A percentile compares a stretch with the other conserved stretches of the same genome.
phyloP scores from a whole-genome alignment of 2,329 filamentous ascomycete genomes.

The Fusarium falciforme region DNA sequence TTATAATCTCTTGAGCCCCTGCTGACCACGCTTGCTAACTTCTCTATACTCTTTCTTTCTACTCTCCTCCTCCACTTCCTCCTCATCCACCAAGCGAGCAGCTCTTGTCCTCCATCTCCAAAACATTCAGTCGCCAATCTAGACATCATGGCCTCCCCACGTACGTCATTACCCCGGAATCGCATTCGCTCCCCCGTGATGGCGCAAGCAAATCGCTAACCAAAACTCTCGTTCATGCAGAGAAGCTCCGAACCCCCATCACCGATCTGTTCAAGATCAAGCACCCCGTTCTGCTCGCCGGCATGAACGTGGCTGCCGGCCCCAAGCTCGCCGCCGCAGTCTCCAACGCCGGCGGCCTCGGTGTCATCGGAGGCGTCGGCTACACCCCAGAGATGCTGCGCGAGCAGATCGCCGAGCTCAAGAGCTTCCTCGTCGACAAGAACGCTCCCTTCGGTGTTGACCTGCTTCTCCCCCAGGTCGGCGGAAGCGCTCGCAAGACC shows the following conservation, averaged over 20 bases:
- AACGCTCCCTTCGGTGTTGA: conserved; percentile 96
- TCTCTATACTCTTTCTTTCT: conserved; percentile 2
- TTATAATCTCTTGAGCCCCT: conserved; percentile 31
- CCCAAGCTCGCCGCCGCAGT: conserved; percentile 97
- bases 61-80: neutral
- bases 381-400: conserved; percentile 98
- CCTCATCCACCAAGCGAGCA: conserved; percentile 21
- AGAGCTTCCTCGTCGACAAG: conserved; percentile 88
- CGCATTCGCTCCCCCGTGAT: neutral
- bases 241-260: conserved; percentile 83
- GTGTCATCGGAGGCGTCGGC: conserved; percentile 94
- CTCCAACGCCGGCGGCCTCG: conserved; percentile 94
- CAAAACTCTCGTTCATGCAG: conserved; percentile 30
- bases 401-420: conserved; percentile 95
- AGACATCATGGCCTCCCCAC: conserved; percentile 79
- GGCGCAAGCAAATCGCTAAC: conserved; percentile 24
- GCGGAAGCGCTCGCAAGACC: conserved; percentile 93
- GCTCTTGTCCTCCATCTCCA: conserved; percentile 8
- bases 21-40: neutral
- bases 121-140: conserved; percentile 16
- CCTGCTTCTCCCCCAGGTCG: conserved; percentile 92
- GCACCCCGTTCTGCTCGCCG: conserved; percentile 93
- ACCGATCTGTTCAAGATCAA: conserved; percentile 99
- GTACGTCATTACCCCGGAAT: conserved; percentile 62
- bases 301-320: conserved; percentile 99